Evolutionary conservation across 2,329 filamentous ascomycete species (phyloP).

Genomic region (Rhynchosporium agropyri): DNA sequence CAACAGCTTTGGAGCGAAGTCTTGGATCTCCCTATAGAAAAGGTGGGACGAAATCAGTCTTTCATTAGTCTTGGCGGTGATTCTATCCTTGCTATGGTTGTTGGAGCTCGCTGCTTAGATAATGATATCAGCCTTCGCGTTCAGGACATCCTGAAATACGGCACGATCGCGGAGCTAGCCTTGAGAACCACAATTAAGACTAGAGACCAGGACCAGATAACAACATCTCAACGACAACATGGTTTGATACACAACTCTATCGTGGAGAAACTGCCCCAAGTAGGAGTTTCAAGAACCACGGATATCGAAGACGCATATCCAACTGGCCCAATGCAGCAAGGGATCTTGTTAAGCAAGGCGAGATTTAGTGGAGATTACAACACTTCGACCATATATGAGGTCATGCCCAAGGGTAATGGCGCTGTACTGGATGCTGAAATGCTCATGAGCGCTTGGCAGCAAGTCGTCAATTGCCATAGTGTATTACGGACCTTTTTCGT

Average conservation of each 20-base stretch:
- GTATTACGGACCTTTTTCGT: constrained; percentile 31
- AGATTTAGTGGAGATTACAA: constrained; percentile 12
- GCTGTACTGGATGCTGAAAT: constrained; percentile 22
- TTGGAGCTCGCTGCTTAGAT: constrained; percentile 23
- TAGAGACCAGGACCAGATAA: neutral
- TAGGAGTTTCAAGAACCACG: neutral
- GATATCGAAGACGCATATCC: constrained; percentile 25
- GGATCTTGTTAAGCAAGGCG: constrained; percentile 20
- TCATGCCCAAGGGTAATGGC: constrained; percentile 16
- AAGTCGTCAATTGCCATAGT: constrained; percentile 26
- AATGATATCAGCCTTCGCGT: constrained; percentile 26
- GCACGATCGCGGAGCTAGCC: constrained; percentile 26
- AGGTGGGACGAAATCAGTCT: constrained; percentile 23
- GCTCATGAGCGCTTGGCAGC: constrained; percentile 31
- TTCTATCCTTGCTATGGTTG: constrained; percentile 34
- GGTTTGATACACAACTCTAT: neutral
- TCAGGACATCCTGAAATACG: constrained; percentile 31
- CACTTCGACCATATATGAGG: constrained; percentile 8
- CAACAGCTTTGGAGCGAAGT: constrained; percentile 10
- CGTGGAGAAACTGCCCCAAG: neutral
- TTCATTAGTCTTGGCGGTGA: constrained; percentile 33
- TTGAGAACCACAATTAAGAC: neutral
- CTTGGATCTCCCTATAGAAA: constrained; percentile 8
- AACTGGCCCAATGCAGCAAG: constrained; percentile 25
- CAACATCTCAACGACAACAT: too few species aligned